phyloP scores from a whole-genome alignment of 2,329 filamentous ascomycete genomes.

The Aureobasidium leucospermi region DNA sequence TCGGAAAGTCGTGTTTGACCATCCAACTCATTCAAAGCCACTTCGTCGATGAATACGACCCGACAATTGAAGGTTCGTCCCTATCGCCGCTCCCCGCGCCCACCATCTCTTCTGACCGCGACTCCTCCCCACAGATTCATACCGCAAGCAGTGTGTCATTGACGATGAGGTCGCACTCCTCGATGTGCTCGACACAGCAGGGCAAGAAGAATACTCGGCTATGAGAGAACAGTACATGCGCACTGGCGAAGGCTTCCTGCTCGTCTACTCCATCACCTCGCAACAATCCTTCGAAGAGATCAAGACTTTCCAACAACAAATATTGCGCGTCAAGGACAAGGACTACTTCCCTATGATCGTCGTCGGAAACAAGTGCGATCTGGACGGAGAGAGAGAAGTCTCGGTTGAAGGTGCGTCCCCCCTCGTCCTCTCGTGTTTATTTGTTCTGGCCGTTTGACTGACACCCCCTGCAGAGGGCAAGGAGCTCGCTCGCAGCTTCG shows the following conservation, averaged over 20 bases:
- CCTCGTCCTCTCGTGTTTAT: not conserved
- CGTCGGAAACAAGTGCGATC: slow-evolving; percentile 98
- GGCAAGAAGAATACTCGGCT: slow-evolving; percentile 97
- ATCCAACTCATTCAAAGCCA: slow-evolving; percentile 80
- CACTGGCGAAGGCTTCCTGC: slow-evolving; percentile 92
- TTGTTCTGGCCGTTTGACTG: slow-evolving; percentile 15
- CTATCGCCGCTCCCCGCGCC: not conserved
- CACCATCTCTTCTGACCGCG: not conserved
- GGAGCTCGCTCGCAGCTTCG: slow-evolving; percentile 75
- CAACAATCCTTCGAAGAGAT: slow-evolving; percentile 98
- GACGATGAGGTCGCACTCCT: slow-evolving; percentile 96
- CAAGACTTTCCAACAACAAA: slow-evolving; percentile 97
- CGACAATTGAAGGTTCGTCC: slow-evolving; percentile 86
- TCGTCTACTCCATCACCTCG: slow-evolving; percentile 97
- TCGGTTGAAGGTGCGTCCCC: slow-evolving; percentile 73
- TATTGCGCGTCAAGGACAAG: slow-evolving; percentile 88
- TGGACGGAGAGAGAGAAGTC: slow-evolving; percentile 86
- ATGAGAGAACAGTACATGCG: slow-evolving; percentile 99
- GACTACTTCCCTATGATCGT: slow-evolving; percentile 99
- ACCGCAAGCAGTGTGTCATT: slow-evolving; percentile 99
- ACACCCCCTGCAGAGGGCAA: slow-evolving; percentile 65
- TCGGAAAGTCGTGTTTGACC: slow-evolving; percentile 98
- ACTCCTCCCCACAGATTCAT: slow-evolving; percentile 63
- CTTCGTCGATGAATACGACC: slow-evolving; percentile 99
- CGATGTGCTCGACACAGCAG: slow-evolving; percentile 95